Evolutionary conservation across 2,329 filamentous ascomycete species (phyloP).

Genomic region (Ophiostoma piceae): DNA sequence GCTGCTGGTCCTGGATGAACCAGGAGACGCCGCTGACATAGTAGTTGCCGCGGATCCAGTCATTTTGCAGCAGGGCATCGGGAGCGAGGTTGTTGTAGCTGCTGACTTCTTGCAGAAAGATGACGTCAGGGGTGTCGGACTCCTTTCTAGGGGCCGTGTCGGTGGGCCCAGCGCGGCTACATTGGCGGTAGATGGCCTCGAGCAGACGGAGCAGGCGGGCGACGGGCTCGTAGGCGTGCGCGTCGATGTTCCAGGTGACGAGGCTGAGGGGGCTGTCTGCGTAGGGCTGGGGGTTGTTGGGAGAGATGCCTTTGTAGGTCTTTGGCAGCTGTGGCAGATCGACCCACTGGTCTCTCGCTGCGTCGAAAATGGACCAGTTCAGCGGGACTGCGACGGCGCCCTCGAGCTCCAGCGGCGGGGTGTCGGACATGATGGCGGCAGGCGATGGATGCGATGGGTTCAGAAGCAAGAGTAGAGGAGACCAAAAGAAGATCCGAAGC

Average conservation of each 20-base stretch:
- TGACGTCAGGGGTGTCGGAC: constrained; percentile 29
- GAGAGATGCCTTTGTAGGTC: background rate
- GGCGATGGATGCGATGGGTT: background rate
- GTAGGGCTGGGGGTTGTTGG: background rate
- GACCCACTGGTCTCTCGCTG: background rate
- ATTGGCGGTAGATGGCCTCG: constrained; percentile 25
- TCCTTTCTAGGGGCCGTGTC: constrained; percentile 15
- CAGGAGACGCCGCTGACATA: constrained; percentile 33
- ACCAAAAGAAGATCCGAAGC: background rate
- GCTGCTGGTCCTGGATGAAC: background rate
- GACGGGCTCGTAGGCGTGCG: constrained; percentile 23
- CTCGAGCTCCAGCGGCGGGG: background rate
- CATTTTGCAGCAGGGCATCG: constrained; percentile 29
- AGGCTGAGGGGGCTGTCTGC: constrained; percentile 26
- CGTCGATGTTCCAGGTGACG: constrained; percentile 36
- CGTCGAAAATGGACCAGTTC: constrained; percentile 8
- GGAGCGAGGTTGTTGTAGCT: constrained; percentile 24
- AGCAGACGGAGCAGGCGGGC: constrained; percentile 32
- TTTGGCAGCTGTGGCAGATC: background rate
- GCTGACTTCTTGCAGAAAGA: constrained; percentile 37
- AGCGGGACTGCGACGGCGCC: background rate
- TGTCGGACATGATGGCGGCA: background rate
- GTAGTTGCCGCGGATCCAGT: constrained; percentile 32
- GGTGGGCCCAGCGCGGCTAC: constrained; percentile 3
- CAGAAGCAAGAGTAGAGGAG: background rate